A percentile compares a stretch with the other conserved stretches of the same genome.
Conservation (phyloP, 2,329 filamentous ascomycete species). For the Fonsecaea nubica region DNA sequence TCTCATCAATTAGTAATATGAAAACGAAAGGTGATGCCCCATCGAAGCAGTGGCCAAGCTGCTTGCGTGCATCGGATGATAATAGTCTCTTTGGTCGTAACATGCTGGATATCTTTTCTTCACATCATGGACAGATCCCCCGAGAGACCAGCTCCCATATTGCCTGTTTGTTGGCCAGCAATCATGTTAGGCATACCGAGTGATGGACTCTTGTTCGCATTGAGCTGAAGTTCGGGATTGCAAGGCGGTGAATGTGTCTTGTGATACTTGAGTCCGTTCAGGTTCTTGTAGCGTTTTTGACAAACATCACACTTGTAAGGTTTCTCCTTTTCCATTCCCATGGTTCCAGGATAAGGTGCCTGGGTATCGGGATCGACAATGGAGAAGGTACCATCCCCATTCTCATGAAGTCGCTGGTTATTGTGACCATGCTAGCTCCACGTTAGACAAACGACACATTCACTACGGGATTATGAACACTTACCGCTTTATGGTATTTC, state of each 20-base stretch:
- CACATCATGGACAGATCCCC: constrained; percentile 41
- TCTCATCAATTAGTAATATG: constrained; percentile 30
- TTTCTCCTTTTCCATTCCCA: constrained; percentile 99
- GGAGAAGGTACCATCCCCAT: constrained; percentile 94
- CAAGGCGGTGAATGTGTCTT: constrained; percentile 86
- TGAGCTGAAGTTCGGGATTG: constrained; percentile 77
- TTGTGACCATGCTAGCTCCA: constrained; percentile 78
- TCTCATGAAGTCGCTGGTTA: constrained; percentile 95
- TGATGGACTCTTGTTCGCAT: constrained; percentile 49
- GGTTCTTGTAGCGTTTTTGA: constrained; percentile 98
- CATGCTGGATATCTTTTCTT: constrained; percentile 15
- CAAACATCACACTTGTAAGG: constrained; percentile 97
- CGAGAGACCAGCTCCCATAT: constrained; percentile 56
- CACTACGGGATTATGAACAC: constrained; percentile 41
- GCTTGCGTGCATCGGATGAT: constrained; percentile 13
- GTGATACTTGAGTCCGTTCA: constrained; percentile 97
- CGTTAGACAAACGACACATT: constrained; percentile 38
- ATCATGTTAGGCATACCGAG: constrained; percentile 32
- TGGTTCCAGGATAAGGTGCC: constrained; percentile 88
- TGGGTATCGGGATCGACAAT: constrained; percentile 97
- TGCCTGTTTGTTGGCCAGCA: constrained; percentile 53
- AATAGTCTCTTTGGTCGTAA: constrained; percentile 17
- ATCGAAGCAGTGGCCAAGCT: constrained; percentile 9
- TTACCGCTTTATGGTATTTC: constrained; percentile 80
- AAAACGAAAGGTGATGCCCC: constrained; percentile 14